A percentile compares a stretch with the other conserved stretches of the same genome.
Conservation (phyloP, 306 rosid genomes). For the Vicia sativa region DNA sequence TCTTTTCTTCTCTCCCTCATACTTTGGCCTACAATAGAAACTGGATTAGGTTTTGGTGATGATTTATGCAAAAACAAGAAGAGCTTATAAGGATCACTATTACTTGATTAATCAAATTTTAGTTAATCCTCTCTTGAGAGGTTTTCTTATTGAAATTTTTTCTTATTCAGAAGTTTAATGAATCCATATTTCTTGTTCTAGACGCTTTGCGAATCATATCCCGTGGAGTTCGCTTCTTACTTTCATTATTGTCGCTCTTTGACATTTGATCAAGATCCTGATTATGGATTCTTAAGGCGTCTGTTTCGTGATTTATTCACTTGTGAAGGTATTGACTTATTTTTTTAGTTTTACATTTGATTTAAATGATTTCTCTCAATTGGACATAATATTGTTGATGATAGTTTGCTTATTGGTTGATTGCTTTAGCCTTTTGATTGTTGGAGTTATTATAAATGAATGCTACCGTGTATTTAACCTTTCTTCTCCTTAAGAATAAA, state of each 20-base stretch:
- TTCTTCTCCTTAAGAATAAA: neutral
- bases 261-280: constrained; percentile 74
- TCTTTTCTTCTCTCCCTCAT: neutral
- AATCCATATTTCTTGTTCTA: constrained; percentile 41
- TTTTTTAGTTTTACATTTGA: neutral
- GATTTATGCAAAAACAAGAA: constrained; percentile 31
- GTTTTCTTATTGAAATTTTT: constrained; percentile 29
- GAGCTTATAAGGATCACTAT: constrained; percentile 16
- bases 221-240: constrained; percentile 72
- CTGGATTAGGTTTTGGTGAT: constrained; percentile 21
- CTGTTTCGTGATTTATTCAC: constrained; percentile 62
- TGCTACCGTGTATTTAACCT: constrained; percentile 8
- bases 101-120: constrained; percentile 4
- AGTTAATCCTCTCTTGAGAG: constrained; percentile 9
- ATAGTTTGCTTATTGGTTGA: constrained; percentile 24
- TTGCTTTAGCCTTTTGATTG: constrained; percentile 12
- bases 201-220: constrained; percentile 67
- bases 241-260: constrained; percentile 73
- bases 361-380: constrained; percentile 18
- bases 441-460: constrained; percentile 22
- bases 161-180: constrained; percentile 31
- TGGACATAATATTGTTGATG: constrained; percentile 34
- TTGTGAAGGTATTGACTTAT: constrained; percentile 56
- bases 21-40: constrained; percentile 20
- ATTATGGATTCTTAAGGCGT: constrained; percentile 72